These are phyloP conservation scores for Stachybotrys chartarum DNA, from an alignment of 2,329 filamentous ascomycete species.

Conservation along the genomic window DNA sequence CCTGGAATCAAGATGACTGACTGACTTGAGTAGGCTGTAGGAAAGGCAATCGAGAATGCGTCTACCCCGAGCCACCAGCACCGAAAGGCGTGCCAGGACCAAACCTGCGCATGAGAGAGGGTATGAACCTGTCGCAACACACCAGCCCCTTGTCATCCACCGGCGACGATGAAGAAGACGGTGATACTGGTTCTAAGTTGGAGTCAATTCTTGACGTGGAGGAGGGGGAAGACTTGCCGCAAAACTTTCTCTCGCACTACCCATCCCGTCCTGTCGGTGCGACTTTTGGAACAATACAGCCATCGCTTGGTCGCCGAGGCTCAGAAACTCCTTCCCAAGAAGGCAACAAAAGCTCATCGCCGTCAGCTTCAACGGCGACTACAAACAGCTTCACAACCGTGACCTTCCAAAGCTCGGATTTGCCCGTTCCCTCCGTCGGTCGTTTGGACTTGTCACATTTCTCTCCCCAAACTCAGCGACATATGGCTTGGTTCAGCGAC, in stretches of 20 bases:
- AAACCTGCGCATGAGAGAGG: constrained; percentile 28
- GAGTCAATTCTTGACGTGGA: constrained; percentile 50
- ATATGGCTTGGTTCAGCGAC: constrained; percentile 70
- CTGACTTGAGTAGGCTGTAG: constrained; percentile 58
- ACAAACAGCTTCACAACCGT: constrained; percentile 21
- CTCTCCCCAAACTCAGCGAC: constrained; percentile 65
- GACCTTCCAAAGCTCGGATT: constrained; percentile 17
- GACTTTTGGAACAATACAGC: constrained; percentile 28
- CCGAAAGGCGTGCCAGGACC: constrained; percentile 26
- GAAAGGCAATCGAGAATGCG: constrained; percentile 85
- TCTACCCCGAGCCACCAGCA: constrained; percentile 68
- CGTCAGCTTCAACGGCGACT: constrained; percentile 40
- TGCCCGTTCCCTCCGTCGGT: constrained; percentile 12
- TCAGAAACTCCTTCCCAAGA: constrained; percentile 49
- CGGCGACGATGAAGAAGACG: constrained; percentile 41
- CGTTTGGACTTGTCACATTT: constrained; percentile 49
- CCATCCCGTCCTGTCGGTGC: constrained; percentile 22
- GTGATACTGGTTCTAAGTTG: constrained; percentile 35
- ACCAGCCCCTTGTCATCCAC: constrained; percentile 47
- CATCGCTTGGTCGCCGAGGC: constrained; percentile 30
- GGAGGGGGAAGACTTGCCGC: constrained; percentile 30
- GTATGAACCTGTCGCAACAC: constrained; percentile 25
- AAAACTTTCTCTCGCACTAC: constrained; percentile 10
- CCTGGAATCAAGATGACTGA: not conserved
- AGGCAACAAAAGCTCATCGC: constrained; percentile 44